Evolutionary conservation across 805 yeast species (phyloP).

Genomic region (Candida fluviatilis): DNA sequence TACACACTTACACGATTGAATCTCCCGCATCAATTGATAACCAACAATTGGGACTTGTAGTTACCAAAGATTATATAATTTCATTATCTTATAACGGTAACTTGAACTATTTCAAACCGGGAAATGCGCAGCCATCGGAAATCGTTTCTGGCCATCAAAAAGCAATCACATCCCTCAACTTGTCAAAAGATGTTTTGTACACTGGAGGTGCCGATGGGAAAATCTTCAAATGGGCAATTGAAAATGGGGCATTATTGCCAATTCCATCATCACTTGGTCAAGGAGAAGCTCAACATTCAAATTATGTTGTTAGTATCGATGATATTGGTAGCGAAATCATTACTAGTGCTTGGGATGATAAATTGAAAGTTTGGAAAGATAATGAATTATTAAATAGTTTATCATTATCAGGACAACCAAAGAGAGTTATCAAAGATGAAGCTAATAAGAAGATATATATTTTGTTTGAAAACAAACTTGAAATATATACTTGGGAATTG

Average conservation of each 20-base stretch:
- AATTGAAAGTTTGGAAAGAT: slow-evolving; percentile 42
- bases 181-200: slow-evolving; percentile 29
- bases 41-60: slow-evolving; percentile 79
- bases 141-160: slow-evolving; percentile 76
- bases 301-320: slow-evolving; percentile 56
- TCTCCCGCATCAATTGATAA: slow-evolving; percentile 46
- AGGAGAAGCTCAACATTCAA: slow-evolving; percentile 50
- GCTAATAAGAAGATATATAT: slow-evolving; percentile 16
- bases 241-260: slow-evolving; percentile 10
- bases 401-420: slow-evolving; percentile 32
- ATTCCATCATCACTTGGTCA: slow-evolving; percentile 31
- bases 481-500: slow-evolving; percentile 15
- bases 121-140: slow-evolving; percentile 28
- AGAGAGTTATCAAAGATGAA: slow-evolving; percentile 23
- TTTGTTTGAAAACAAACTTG: slow-evolving; percentile 27
- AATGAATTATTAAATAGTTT: slow-evolving; percentile 10
- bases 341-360: slow-evolving; percentile 90
- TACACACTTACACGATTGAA: slow-evolving; percentile 45
- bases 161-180: slow-evolving; percentile 55
- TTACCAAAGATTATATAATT: slow-evolving; percentile 54
- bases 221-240: slow-evolving; percentile 54
- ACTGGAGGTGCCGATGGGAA: slow-evolving; percentile 86
- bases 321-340: slow-evolving; percentile 25
- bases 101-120: slow-evolving; percentile 52
- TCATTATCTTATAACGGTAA: slow-evolving; percentile 73